phyloP scores from a whole-genome alignment of 1,284 basidiomycete species.

The Microbotryum intermedium region DNA sequence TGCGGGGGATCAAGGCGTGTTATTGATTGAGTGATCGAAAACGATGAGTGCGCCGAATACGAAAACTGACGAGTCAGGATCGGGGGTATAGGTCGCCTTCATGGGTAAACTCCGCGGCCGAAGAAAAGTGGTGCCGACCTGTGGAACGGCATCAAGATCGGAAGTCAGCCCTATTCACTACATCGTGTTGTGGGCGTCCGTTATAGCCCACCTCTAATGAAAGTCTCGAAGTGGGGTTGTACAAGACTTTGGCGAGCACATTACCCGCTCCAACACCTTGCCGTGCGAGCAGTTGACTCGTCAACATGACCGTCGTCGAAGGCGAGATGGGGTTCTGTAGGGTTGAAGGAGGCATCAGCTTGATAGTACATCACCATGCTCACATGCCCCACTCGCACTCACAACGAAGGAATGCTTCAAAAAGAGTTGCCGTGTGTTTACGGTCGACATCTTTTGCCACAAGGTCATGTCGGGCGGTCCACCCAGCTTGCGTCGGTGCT shows the following conservation, averaged over 20 bases:
- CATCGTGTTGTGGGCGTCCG: too few relatives aligned
- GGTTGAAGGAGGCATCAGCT: background rate
- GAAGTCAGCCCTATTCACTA: too few relatives aligned
- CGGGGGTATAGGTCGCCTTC: constrained; percentile 43
- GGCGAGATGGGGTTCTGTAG: constrained; percentile 20
- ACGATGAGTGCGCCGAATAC: background rate
- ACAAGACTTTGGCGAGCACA: constrained; percentile 53
- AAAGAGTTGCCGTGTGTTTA: constrained; percentile 18
- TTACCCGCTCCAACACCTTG: constrained; percentile 42
- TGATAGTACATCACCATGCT: background rate
- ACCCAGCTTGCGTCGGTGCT: constrained; percentile 11
- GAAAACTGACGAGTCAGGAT: constrained; percentile 40
- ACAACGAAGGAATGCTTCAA: constrained; percentile 28
- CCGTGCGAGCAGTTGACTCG: constrained; percentile 37
- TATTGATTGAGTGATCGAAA: background rate
- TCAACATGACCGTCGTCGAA: constrained; percentile 20
- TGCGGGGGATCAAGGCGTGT: background rate
- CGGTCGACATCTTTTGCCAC: constrained; percentile 9
- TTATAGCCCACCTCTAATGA: constrained; percentile 46
- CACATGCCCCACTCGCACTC: background rate
- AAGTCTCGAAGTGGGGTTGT: constrained; percentile 55
- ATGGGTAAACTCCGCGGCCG: constrained; percentile 42
- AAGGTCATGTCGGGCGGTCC: constrained; percentile 5
- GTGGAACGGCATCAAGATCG: background rate
- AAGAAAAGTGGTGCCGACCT: constrained; percentile 40